Conservation (phyloP, 768 basidiomycete species). For the Lactarius pseudohatsudake region DNA sequence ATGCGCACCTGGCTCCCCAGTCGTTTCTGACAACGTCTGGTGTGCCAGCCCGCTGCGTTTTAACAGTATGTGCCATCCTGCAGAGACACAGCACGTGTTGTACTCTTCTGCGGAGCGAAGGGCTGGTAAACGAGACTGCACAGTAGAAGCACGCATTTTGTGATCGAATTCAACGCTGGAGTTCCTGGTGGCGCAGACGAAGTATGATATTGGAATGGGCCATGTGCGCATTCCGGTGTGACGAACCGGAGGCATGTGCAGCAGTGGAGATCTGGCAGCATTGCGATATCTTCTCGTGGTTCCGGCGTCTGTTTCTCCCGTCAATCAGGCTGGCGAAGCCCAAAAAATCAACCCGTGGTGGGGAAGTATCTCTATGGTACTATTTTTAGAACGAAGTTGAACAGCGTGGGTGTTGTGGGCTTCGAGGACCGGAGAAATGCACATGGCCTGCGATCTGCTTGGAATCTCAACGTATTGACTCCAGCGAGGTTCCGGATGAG, state of each 20-base stretch:
- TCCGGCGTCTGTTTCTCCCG: not conserved
- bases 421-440: not conserved
- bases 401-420: not conserved
- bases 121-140: not conserved
- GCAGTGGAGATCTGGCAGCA: not conserved
- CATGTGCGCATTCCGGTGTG: not conserved
- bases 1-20: no score
- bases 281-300: not conserved
- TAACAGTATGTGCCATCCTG: not conserved
- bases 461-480: not conserved
- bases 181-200: not conserved
- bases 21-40: no score
- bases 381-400: not conserved
- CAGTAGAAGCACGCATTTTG: not conserved
- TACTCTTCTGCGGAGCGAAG: not conserved
- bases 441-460: not conserved
- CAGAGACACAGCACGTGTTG: not conserved
- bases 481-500: not conserved
- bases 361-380: not conserved
- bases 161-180: not conserved
- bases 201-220: not conserved
- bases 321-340: not conserved
- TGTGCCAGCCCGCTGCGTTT: no score
- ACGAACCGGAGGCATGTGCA: not conserved
- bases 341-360: not conserved